These are phyloP conservation scores for Phialemoniopsis sp. DNA, from an alignment of 2,329 filamentous ascomycete species.

Conservation along the genomic window DNA sequence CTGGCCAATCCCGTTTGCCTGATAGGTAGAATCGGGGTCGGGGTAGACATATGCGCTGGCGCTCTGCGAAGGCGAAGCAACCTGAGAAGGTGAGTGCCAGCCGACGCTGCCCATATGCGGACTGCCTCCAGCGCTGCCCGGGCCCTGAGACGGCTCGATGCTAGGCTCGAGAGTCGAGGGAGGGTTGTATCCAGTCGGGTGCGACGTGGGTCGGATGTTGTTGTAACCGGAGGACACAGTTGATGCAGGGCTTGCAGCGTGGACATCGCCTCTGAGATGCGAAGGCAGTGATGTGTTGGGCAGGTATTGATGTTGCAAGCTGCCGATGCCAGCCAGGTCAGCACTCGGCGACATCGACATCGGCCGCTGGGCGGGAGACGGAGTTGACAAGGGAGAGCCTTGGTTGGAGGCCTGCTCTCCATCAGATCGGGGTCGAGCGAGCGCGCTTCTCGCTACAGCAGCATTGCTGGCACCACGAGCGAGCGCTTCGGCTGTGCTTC, in stretches of 20 bases:
- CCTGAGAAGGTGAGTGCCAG: constrained; percentile 83
- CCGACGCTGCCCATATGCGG: constrained; percentile 79
- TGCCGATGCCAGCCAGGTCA: constrained; percentile 66
- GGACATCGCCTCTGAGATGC: constrained; percentile 74
- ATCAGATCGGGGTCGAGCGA: constrained; percentile 52
- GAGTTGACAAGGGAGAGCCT: constrained; percentile 72
- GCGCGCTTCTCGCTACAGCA: constrained; percentile 18
- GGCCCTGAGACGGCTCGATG: constrained; percentile 68
- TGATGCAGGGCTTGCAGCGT: constrained; percentile 65
- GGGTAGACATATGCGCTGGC: constrained; percentile 70
- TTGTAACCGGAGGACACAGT: constrained; percentile 60
- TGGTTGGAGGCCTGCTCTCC: constrained; percentile 68
- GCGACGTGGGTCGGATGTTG: constrained; percentile 71
- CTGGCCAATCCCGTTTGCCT: constrained; percentile 56
- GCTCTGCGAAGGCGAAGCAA: constrained; percentile 65
- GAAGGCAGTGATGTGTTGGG: constrained; percentile 74
- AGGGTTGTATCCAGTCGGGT: constrained; percentile 78
- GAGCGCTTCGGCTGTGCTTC: constrained; percentile 80
- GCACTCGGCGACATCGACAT: constrained; percentile 76
- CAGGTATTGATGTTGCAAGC: constrained; percentile 72
- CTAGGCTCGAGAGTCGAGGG: constrained; percentile 83
- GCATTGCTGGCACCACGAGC: constrained; percentile 44
- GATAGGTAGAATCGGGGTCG: constrained; percentile 69
- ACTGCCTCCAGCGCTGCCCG: constrained; percentile 71
- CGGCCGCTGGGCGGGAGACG: constrained; percentile 75